Evolutionary conservation across 2,329 filamentous ascomycete genomes (phyloP), one percentile per base, ranked within the genome.

Genomic region (Whalleya microplaca): DNA sequence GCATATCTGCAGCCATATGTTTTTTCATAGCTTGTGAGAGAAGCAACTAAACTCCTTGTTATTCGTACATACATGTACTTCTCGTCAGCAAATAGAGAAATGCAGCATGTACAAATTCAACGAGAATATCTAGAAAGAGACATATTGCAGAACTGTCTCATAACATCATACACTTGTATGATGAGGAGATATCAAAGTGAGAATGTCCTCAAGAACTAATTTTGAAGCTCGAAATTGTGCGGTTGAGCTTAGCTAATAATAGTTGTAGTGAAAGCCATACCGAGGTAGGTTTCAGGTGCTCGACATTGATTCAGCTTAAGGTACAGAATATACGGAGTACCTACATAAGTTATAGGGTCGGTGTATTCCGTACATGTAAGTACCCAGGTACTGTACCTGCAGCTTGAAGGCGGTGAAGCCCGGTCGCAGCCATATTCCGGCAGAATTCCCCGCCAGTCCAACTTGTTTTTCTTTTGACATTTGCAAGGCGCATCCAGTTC

Each of bases 361-460:
- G n/a, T n/a, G n/a, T n/a, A n/a, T n/a, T n/a, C n/a, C n/a, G 23
- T 27, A 27, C 23, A 27, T 27, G 23, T 27, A 27, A 27, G 23
- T 27, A 27, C 9, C 4, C 4, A 4, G 23, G 23, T 27, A 27
- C 23, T 9, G 4, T 27, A 4, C 23, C 8, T 53, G 45, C 43
- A 29, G 47, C 41, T 45, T 20, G 20, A 57, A 59, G 56, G 65
- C 65, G 64, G 66, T 67, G 61, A 59, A 58, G 59, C 58, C 18
- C 14, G 19, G 41, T 49, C 37, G 18, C 14, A 48, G 48, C 47
- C 48, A 54, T 42, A 56, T 46, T 46, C 45, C 50, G 64, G 67
- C 66, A 69, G 62, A 65, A 69, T 65, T 55, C 62, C 53, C 60
- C 64, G 53, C 65, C 50, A 62, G 52, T 51, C 62, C 52, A 58